Evolutionary conservation across 139 green algal genomes (phyloP).

Genomic region (Diplosphaera chodatii): DNA sequence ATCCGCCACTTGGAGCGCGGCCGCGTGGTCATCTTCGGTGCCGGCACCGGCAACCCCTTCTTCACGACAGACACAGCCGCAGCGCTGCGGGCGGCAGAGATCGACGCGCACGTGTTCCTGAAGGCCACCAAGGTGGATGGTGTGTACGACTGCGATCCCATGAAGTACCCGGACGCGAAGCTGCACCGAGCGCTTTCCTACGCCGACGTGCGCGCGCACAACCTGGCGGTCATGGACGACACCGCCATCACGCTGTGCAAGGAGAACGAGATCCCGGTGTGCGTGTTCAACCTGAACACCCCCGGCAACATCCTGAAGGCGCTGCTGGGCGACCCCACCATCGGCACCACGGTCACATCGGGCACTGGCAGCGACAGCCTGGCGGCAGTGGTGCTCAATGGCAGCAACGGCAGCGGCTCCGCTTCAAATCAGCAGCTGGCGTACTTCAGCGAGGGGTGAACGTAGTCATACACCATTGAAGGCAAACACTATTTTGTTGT

Average conservation of each 20-base stretch:
- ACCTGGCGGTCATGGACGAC: conserved; percentile 86
- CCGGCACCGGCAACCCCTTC: conserved; percentile 94
- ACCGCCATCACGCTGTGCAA: conserved; percentile 98
- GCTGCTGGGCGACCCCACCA: conserved; percentile 16
- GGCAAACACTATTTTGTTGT: no score
- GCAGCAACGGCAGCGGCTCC: background rate
- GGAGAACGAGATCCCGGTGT: conserved; percentile 89
- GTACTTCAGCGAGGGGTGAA: background rate
- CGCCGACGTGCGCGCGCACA: conserved; percentile 40
- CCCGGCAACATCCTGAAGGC: conserved; percentile 63
- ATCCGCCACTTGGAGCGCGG: conserved; percentile 91
- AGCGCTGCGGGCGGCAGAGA: conserved; percentile 90
- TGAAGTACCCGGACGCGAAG: conserved; percentile 58
- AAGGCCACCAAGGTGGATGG: conserved; percentile 98
- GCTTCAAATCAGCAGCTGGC: background rate
- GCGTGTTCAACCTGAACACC: conserved; percentile 80
- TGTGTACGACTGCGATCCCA: conserved; percentile 89
- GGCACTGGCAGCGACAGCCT: background rate
- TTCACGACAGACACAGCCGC: conserved; percentile 98
- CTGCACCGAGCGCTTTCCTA: conserved; percentile 60
- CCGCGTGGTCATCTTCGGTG: conserved; percentile 95
- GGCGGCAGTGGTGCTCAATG: background rate
- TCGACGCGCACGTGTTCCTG: conserved; percentile 85
- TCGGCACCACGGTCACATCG: conserved; percentile 25
- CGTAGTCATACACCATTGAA: no score